Evolutionary conservation across 495 filamentous ascomycete species (phyloP).

Genomic region (Penicillium subrubescens): DNA sequence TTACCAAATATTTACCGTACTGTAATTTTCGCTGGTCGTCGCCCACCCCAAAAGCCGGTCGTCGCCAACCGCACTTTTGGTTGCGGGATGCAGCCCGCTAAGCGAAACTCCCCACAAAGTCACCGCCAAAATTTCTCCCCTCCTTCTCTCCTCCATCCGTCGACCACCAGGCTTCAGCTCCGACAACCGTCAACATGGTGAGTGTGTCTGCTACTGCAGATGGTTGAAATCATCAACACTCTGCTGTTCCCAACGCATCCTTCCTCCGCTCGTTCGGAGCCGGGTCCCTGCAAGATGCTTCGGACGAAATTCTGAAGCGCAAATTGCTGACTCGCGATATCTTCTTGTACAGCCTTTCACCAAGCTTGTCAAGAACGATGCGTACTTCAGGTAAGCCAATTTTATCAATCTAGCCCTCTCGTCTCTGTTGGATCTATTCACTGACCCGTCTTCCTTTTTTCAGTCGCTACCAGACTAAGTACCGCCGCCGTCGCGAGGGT

Average conservation of each 20-base stretch:
- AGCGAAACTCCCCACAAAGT: slow-evolving; percentile 51
- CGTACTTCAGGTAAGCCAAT: slow-evolving; percentile 87
- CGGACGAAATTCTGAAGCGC: slow-evolving; percentile 87
- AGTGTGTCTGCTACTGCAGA: slow-evolving; percentile 34
- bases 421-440: slow-evolving; percentile 11
- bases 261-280: slow-evolving; percentile 25
- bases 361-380: slow-evolving; percentile 94
- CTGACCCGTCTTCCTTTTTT: neutral
- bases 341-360: slow-evolving; percentile 75
- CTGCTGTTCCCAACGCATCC: slow-evolving; percentile 13
- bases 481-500: slow-evolving; percentile 91
- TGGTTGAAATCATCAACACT: slow-evolving; percentile 26
- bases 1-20: neutral
- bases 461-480: slow-evolving; percentile 99
- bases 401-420: neutral
- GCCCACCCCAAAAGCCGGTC: slow-evolving; percentile 7
- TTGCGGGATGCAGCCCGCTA: slow-evolving; percentile 49
- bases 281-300: slow-evolving; percentile 97
- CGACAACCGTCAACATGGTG: slow-evolving; percentile 54
- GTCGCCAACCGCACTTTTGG: slow-evolving; percentile 43
- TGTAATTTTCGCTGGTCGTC: neutral
- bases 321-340: slow-evolving; percentile 93
- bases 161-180: slow-evolving; percentile 35
- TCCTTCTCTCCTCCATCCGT: slow-evolving; percentile 26
- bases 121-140: slow-evolving; percentile 37